Percentiles rank a stretch among this genome's conserved stretches.
Conservation (phyloP, 176 grass and related monocot genomes). For the Oryza officinalis region DNA sequence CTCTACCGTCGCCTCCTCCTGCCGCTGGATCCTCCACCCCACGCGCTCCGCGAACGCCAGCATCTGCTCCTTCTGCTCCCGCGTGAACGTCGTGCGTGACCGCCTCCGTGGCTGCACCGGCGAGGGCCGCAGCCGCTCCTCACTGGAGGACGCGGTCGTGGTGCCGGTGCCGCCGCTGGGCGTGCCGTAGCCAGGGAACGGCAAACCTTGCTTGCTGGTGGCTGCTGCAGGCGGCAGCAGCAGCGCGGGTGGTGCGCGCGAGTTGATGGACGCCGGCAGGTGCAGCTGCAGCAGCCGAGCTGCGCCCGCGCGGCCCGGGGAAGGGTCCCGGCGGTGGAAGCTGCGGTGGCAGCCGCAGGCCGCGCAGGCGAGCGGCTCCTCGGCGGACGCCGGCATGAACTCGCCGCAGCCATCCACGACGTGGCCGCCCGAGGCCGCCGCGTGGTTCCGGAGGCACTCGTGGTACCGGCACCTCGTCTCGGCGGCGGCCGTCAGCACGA, state of each 20-base stretch:
- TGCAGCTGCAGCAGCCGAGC: conserved; percentile 39
- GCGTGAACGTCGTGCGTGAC: conserved; percentile 64
- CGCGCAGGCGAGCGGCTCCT: conserved; percentile 51
- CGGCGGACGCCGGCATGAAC: conserved; percentile 58
- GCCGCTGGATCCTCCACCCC: conserved; percentile 63
- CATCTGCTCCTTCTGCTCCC: conserved; percentile 75
- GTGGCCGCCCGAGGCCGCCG: conserved; percentile 58
- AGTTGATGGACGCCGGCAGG: background rate
- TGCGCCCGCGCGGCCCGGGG: conserved; percentile 31
- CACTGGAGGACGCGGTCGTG: conserved; percentile 55
- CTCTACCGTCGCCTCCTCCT: conserved; percentile 50
- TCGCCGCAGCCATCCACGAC: conserved; percentile 63
- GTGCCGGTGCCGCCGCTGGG: conserved; percentile 33
- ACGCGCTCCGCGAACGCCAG: conserved; percentile 51
- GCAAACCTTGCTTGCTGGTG: background rate
- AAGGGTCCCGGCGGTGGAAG: conserved; percentile 70
- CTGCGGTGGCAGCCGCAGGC: conserved; percentile 86
- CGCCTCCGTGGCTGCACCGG: conserved; percentile 43
- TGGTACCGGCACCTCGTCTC: conserved; percentile 29
- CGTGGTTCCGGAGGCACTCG: conserved; percentile 65
- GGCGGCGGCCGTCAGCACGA: background rate
- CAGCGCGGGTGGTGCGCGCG: conserved; percentile 35
- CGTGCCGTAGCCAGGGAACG: conserved; percentile 3
- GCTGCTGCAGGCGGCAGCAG: conserved; percentile 9
- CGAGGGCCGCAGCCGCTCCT: conserved; percentile 31